A percentile compares a stretch with the other conserved stretches of the same genome.
Evolutionary conservation across 1,284 basidiomycete genomes (phyloP).

Genomic region (Tremellales sp.): DNA sequence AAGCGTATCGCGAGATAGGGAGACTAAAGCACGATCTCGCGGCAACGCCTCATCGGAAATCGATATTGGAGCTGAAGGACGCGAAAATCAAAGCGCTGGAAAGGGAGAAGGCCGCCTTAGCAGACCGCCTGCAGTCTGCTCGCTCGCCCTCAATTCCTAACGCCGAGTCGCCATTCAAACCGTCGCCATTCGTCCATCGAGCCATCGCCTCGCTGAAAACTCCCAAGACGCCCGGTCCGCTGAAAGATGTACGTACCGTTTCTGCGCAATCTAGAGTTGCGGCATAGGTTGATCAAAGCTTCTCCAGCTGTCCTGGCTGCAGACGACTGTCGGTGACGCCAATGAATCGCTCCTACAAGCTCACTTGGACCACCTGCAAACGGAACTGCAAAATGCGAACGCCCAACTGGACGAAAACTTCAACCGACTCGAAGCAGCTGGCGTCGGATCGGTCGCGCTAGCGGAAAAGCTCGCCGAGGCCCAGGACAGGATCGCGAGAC

Average conservation of each 20-base stretch:
- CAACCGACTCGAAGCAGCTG: slow-evolving; percentile 48
- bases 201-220: slow-evolving; percentile 36
- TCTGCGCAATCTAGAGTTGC: too few relatives aligned
- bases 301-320: slow-evolving; percentile 43
- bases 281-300: slow-evolving; percentile 3
- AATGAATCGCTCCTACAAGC: slow-evolving; percentile 45
- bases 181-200: slow-evolving; percentile 37
- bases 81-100: slow-evolving; percentile 40
- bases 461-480: slow-evolving; percentile 48
- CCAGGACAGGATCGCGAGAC: slow-evolving; percentile 34
- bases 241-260: slow-evolving; percentile 37
- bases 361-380: slow-evolving; percentile 49
- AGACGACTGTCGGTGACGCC: slow-evolving; percentile 38
- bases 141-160: slow-evolving; percentile 8
- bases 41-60: slow-evolving; percentile 30
- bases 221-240: slow-evolving; percentile 42
- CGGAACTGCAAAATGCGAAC: slow-evolving; percentile 48
- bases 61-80: slow-evolving; percentile 34
- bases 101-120: slow-evolving; percentile 35
- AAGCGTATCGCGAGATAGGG: slow-evolving; percentile 74
- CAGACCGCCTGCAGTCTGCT: slow-evolving; percentile 21
- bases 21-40: slow-evolving; percentile 62
- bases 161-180: slow-evolving; percentile 27
- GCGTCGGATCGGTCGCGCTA: slow-evolving; percentile 45
- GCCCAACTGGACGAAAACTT: slow-evolving; percentile 51